Evolutionary conservation across 2,329 filamentous ascomycete genomes (phyloP).

Genomic region (Acephala macrosclerotiorum): DNA sequence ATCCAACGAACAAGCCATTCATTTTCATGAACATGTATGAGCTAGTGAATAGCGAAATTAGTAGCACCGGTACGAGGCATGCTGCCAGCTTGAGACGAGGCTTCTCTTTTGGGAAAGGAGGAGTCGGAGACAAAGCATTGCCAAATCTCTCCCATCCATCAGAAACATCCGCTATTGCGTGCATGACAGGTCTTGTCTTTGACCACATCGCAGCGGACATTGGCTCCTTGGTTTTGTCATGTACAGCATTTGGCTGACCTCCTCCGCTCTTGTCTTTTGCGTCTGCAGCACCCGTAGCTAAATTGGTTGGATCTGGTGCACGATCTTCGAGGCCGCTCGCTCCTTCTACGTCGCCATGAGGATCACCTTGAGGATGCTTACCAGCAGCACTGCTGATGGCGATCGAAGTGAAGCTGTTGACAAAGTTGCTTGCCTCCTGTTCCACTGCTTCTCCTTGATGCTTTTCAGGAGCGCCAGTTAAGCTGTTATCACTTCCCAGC

Average conservation of each 20-base stretch:
- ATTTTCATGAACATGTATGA: conserved; percentile 71
- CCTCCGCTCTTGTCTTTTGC: conserved; percentile 60
- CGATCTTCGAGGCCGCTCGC: conserved; percentile 51
- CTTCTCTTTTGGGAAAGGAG: conserved; percentile 63
- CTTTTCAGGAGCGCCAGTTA: conserved; percentile 83
- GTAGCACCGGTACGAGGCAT: conserved; percentile 58
- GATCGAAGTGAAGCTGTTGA: conserved; percentile 75
- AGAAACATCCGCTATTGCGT: conserved; percentile 62
- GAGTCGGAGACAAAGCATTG: conserved; percentile 59
- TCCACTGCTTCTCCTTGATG: conserved; percentile 86
- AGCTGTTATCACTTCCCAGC: conserved; percentile 76
- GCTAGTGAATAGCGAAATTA: conserved; percentile 60
- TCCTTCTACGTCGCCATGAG: conserved; percentile 40
- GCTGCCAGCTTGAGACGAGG: conserved; percentile 61
- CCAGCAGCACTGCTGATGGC: conserved; percentile 78
- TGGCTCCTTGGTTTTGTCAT: conserved; percentile 82
- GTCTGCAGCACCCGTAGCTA: conserved; percentile 60
- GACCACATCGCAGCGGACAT: conserved; percentile 81
- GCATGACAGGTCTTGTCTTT: conserved; percentile 78
- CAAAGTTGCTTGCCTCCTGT: conserved; percentile 82
- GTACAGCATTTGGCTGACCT: conserved; percentile 53
- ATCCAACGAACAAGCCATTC: conserved; percentile 71
- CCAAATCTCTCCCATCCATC: conserved; percentile 70
- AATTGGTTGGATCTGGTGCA: conserved; percentile 67
- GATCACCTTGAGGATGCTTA: conserved; percentile 75